Conservation (phyloP, 176 grass and related monocot species). For the Elaeis guineensis region DNA sequence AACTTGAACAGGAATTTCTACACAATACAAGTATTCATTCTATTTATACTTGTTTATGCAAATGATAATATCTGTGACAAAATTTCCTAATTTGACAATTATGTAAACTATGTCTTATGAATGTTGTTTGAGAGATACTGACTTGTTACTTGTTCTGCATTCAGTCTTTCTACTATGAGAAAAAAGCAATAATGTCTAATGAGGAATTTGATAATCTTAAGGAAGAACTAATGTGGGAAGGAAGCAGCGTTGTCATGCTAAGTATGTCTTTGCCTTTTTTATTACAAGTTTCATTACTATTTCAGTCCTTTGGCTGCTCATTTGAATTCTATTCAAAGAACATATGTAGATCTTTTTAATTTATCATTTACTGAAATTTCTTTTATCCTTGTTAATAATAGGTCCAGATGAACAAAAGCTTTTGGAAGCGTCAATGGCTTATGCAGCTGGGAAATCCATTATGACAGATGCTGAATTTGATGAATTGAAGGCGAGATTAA, state of each 20-base stretch:
- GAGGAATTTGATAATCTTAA: slow-evolving; percentile 98
- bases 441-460: slow-evolving; percentile 70
- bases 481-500: slow-evolving; percentile 65
- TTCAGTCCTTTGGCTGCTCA: no score
- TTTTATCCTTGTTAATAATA: slow-evolving; percentile 12
- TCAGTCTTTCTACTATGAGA: slow-evolving; percentile 80
- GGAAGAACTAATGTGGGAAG: slow-evolving; percentile 99
- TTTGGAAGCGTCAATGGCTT: slow-evolving; percentile 93
- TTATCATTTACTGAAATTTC: not conserved
- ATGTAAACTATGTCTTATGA: no score
- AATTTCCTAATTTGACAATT: not conserved
- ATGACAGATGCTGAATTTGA: slow-evolving; percentile 85
- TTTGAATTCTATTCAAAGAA: not conserved
- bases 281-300: no score
- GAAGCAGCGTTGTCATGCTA: slow-evolving; percentile 92
- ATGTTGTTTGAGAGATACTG: no score
- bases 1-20: slow-evolving; percentile 93
- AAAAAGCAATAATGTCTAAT: slow-evolving; percentile 89
- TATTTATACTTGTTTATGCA: not conserved
- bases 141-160: not conserved
- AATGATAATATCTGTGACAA: not conserved
- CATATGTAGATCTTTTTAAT: not conserved
- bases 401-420: slow-evolving; percentile 77
- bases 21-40: slow-evolving; percentile 48
- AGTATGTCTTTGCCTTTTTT: slow-evolving; percentile 29